Base-by-base conservation (phyloP, 2,329 filamentous ascomycete genomes). In the Diaporthe ampelina region DNA sequence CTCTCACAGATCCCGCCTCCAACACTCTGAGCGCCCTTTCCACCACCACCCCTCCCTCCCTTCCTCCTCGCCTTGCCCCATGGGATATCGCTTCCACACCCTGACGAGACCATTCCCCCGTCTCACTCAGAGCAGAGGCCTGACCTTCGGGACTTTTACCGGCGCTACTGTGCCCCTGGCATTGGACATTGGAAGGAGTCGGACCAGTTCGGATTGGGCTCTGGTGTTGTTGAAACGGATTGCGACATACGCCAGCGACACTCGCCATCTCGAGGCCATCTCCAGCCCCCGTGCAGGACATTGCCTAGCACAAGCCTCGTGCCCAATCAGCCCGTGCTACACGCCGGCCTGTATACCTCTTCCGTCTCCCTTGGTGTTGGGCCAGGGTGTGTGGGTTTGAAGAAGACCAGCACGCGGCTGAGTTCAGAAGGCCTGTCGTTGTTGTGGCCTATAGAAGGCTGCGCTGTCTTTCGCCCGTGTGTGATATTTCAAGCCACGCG, bases 181-280 rank as follows among this genome's bases (percentile, higher is more conserved):
- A 21, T 48, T 52, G 61, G 56, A 26, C 19, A 21, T 48, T 52
- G 61, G 56, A 32, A 70, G 52, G 59, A 75, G 68, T 50, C 58
- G 61, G 58, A 45, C 37, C 59, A 54, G 32, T 19, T 19, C 45
- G 19, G 10, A 70, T 54, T 32, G 67, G 59, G 48, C 58, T 40
- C n/a, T 45, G 43, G 59, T 52, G 9, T 69, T 56, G n/a, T 65
- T 48, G 37, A 50, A 17, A 63, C 68, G 32, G 17, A 76, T 76
- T 76, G 74, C 74, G 74, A 70, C 74, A 76, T 76, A 58, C 32
- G 29, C 74, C 72, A 72, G 68, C 61, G 32, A 72, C 40, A 24
- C 74, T 72, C 72, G 68, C 74, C 74, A 76, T 76, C 50, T 61
- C 29, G 58, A 63, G 32, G 68, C 54, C 10, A 63, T 43, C 37